Evolutionary conservation across 73 alveolate species (phyloP).

Genomic region (Paramecium tetraurelia): DNA sequence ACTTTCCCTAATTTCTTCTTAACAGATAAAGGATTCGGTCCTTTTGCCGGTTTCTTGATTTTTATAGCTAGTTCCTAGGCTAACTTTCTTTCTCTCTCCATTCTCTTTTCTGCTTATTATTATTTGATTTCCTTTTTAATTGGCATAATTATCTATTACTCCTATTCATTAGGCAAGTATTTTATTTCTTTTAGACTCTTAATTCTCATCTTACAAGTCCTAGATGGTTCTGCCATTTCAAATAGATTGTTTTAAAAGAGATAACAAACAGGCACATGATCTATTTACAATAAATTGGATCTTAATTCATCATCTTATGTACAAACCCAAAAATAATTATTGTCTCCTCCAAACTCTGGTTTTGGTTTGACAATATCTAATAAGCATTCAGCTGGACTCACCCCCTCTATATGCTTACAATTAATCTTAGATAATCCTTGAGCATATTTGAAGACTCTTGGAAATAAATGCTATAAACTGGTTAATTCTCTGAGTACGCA

Average conservation of each 20-base stretch:
- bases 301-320: conserved; percentile 49
- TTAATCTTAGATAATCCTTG: conserved; percentile 3
- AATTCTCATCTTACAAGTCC: neutral
- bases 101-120: conserved; percentile 9
- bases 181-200: neutral
- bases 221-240: conserved; percentile 37
- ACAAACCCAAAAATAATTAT: conserved; percentile 42
- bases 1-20: neutral
- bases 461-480: conserved; percentile 15
- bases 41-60: conserved; percentile 20
- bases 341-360: neutral
- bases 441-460: neutral
- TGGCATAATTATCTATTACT: neutral
- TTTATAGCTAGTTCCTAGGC: neutral
- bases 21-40: conserved; percentile 35
- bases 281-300: neutral
- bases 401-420: conserved; percentile 45
- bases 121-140: neutral
- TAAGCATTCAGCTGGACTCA: conserved; percentile 17
- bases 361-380: neutral
- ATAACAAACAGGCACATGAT: conserved; percentile 41
- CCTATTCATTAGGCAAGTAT: conserved; percentile 36
- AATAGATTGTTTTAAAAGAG: conserved; percentile 9
- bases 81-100: conserved; percentile 29
- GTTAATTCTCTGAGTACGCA: conserved; percentile 39